Base-by-base conservation (phyloP, 768 basidiomycete genomes). In the Boletus subcaerulescens region DNA sequence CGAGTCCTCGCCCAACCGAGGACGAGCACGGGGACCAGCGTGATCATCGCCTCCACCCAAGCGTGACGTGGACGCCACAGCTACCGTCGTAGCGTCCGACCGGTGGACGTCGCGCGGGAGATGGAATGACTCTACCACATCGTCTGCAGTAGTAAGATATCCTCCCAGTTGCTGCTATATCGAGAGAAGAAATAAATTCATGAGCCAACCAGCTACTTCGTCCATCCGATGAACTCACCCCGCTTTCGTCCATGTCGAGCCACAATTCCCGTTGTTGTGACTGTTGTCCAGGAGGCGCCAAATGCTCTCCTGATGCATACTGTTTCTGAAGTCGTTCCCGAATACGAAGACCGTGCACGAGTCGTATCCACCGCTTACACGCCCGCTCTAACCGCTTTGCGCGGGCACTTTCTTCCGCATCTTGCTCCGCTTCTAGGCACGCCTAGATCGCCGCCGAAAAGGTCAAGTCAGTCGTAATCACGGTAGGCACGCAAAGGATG, bases 321-420 rank as follows among this genome's bases (percentile, higher is more conserved):
- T 95, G 86, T 48, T 82, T 83, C 65, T 87, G 87, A 33, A 98
- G 75, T 43, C 93, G 82, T 62, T 89, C 80, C 15, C 93, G 82
- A 55, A 98, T 89, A 35, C 91, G 82, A 44, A 98, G 78, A 4
- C 95, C 97, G 31, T 91, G 89, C 24, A 99, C 79, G 40, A 99
- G 81, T 53, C 87, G 85, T 49, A 77, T 81, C 96, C 96, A 99
- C 20, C 87, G 84, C 69, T 93, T 95, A 59, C 96, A 71, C 0
- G 85, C 87, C 35, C 85, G 82, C 48, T 93, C 93, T 60, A 89
- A 81, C 53, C 80, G 81, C 71, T 93, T 95, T 11, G 74, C 75
- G 22, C 81, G 80, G 44, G 88, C 88, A 62, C 85, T 91, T 69
- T 91, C 86, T 54, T 87, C 84, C 5, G 86, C 87, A 24, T 84